Base-by-base conservation (phyloP, 148 eudicot species). In the Persicaria maculosa region DNA sequence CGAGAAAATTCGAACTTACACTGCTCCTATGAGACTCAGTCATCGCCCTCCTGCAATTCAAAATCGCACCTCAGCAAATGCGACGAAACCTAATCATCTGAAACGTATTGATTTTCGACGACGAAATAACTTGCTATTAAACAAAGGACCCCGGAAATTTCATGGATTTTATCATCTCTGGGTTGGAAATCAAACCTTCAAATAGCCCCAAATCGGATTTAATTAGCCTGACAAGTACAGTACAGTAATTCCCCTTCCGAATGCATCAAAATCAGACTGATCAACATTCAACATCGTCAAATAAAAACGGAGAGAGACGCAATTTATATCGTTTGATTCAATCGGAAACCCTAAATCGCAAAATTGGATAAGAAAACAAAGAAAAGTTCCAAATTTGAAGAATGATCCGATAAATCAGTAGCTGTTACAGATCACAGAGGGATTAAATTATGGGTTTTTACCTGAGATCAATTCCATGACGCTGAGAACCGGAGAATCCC, bases 1-100 rank as follows among this genome's bases (percentile, higher is more conserved):
- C 81, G 12, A 81, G 40, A 50, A 87, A 80, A 73, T 69, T 78
- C 11, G 77, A 57, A 50, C 44, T 71, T 20, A 40, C 4, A 9
- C 40, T 9, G 5, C 40, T 57, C 15, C 40, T 59, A 40, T 25
- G 9, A 59, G 67, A 3, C 25, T 25, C 25, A 22, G 10, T 22
- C 14, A 59, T 59, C 67, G 1, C 11, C 40, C 9, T 59, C 10
- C 67, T 59, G 43, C 43, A 59, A 22, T 25, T 15, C 7, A 5
- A 22, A 25, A 59, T 59, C 16, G 40, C 25, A 15, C 10, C 4
- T 59, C 67, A 59, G 62, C 31, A 17, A 17, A 57, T 7, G n/a
- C 6, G 6, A 54, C n/a, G 20, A 12, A 50, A 50, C 55, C 15
- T 6, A 11, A n/a, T 2, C 55, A 12, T 53, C n/a, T 53, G 19